Evolutionary conservation across 345 rosid genomes (phyloP).

Genomic region (Brassica rapa): DNA sequence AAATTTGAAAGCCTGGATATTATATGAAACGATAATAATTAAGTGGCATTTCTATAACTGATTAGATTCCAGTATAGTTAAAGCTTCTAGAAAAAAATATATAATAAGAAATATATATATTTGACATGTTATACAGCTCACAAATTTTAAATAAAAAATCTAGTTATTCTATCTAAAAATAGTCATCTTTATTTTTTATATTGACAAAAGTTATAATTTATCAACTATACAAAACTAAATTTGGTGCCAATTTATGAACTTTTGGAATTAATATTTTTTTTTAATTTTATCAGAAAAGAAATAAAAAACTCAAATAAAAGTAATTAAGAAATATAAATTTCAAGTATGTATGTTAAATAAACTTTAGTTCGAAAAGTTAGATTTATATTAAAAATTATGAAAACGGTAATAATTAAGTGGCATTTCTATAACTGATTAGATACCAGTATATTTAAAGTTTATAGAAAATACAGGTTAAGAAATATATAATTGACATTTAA

Average conservation of each 20-base stretch:
- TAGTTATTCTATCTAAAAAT: not conserved
- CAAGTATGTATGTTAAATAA: no score
- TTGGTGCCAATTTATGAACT: no score
- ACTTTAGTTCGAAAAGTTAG: no score
- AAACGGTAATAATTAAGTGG: not conserved
- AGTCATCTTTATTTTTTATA: not conserved
- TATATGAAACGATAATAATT: not conserved
- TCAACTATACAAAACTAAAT: not conserved
- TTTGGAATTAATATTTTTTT: not conserved
- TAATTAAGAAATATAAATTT: no score
- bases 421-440: not conserved
- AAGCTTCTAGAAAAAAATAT: not conserved
- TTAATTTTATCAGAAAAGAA: no score
- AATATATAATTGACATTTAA: not conserved
- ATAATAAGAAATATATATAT: not conserved
- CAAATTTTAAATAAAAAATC: not conserved
- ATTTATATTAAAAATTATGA: not conserved
- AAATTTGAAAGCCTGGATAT: not conserved
- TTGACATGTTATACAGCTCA: not conserved
- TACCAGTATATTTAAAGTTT: not conserved
- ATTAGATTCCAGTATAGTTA: not conserved
- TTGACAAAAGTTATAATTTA: not conserved
- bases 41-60: not conserved
- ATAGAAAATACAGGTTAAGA: not conserved
- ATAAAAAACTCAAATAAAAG: no score